Base-by-base conservation (phyloP, 805 yeast species). In the Ogataea salicorniae region DNA sequence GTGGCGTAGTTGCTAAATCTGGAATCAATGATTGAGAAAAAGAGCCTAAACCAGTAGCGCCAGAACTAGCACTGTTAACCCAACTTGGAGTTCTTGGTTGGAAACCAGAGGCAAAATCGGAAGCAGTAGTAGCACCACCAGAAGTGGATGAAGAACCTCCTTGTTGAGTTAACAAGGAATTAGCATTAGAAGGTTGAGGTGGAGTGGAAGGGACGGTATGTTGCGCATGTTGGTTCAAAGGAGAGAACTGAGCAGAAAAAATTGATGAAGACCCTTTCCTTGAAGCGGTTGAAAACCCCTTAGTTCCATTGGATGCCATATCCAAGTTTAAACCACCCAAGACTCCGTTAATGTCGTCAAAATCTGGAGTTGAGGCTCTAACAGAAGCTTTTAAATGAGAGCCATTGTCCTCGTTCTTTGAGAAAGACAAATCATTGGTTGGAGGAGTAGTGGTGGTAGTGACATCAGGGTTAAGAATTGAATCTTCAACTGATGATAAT, bases 281-380 rank as follows among this genome's bases (percentile, higher is more conserved):
- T 15, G 33, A 15, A 15, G 33, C 22, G 8, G 11, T 14, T 14
- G 44, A 33, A 23, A 9, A 26, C 5, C 13, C 31, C 31, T 26
- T 26, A 26, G 13, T 41, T 23, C 26, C 39, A 35, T 46, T 46
- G 26, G 46, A 43, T 14, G 58, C 42, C 48, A 64, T 55, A 34
- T 74, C 78, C 46, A 77, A 64, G 57, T 74, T 70, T 41, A 77
- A 63, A 37, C 72, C 71, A 41, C 71, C 72, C 38, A 76, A 60
- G 18, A 79, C 79, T 15, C 76, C 76, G 26, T 72, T 76, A 39
- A 76, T 69, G 50, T 76, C 80, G 42, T 63, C 63, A 41, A 62
- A 54, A 31, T 60, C 64, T 15, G 58, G 47, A 15, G 60, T 26
- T 5, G 42, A 35, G n/a, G 51, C 41, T 17, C 46, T 50, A 26